Conservation (phyloP, 192 early-diverging fungal species). For the Backusella mclennaniae region DNA sequence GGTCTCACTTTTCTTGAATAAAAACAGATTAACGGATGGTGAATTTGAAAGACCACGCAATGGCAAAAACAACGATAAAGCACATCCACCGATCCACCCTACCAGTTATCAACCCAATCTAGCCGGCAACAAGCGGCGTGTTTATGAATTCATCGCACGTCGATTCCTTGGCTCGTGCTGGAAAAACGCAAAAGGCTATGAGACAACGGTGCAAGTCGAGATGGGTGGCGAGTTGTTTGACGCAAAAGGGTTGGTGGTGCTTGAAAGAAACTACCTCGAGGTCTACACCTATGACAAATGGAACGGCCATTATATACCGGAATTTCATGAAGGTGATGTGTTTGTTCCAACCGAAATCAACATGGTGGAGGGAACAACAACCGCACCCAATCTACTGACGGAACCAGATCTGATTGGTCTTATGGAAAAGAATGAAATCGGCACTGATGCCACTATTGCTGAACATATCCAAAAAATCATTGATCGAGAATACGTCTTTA, state of each 20-base stretch:
- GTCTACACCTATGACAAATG: slow-evolving; percentile 93
- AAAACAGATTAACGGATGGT: slow-evolving; percentile 57
- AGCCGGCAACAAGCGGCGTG: slow-evolving; percentile 59
- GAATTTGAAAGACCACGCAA: slow-evolving; percentile 72
- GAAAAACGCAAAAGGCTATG: slow-evolving; percentile 82
- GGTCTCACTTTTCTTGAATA: no score
- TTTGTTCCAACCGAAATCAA: slow-evolving; percentile 68
- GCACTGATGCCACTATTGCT: slow-evolving; percentile 95
- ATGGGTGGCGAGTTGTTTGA: slow-evolving; percentile 77
- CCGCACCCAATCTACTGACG: slow-evolving; percentile 71
- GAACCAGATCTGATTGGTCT: slow-evolving; percentile 84
- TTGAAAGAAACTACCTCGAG: slow-evolving; percentile 88
- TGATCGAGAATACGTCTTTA: slow-evolving; percentile 82
- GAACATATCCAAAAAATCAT: slow-evolving; percentile 95
- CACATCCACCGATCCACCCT: slow-evolving; percentile 98
- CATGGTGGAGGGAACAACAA: slow-evolving; percentile 68
- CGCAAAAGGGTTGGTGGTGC: slow-evolving; percentile 73
- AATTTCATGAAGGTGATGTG: slow-evolving; percentile 64
- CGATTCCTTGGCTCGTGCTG: slow-evolving; percentile 93
- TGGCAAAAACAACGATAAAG: slow-evolving; percentile 90
- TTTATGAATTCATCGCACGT: slow-evolving; percentile 88
- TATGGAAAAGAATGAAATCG: slow-evolving; percentile 95
- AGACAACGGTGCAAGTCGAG: slow-evolving; percentile 70
- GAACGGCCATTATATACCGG: slow-evolving; percentile 69
- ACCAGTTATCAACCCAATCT: slow-evolving; percentile 56